Conservation (phyloP, 2,329 filamentous ascomycete species). For the Macrophomina phaseolina region DNA sequence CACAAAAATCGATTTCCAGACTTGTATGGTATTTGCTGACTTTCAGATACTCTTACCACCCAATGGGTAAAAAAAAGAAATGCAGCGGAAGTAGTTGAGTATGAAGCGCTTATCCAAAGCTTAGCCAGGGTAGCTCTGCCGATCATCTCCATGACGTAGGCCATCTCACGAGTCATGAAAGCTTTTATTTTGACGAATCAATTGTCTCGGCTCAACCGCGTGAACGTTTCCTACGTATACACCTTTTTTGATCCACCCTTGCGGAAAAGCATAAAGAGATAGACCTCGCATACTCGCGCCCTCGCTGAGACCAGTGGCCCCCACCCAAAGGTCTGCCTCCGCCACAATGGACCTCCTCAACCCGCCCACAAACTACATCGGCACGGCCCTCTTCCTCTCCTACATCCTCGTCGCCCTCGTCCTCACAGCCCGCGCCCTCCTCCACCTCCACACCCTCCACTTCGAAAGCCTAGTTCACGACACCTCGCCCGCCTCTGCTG, state of each 20-base stretch:
- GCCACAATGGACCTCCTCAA: constrained; percentile 30
- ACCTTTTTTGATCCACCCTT: neutral
- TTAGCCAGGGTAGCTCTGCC: neutral
- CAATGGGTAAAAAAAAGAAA: no score
- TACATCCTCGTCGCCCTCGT: constrained; percentile 39
- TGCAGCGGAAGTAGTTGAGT: no score
- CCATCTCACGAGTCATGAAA: neutral
- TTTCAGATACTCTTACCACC: no score
- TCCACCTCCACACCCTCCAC: constrained; percentile 32
- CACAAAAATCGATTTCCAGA: no score
- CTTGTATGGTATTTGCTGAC: no score
- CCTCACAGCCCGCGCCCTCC: constrained; percentile 32
- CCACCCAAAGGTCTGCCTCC: neutral
- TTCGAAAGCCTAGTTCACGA: constrained; percentile 16
- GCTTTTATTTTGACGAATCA: no score
- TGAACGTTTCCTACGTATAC: no score
- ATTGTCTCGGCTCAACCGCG: no score
- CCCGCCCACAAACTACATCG: constrained; percentile 39
- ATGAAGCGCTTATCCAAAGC: no score
- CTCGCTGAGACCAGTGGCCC: no score
- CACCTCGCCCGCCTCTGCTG: constrained; percentile 30
- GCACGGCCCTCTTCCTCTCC: constrained; percentile 38
- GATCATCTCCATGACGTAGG: neutral
- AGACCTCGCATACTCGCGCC: no score
- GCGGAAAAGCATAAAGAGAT: no score